phyloP scores from a whole-genome alignment of 2,329 filamentous ascomycete species.

The Pyricularia sp. region DNA sequence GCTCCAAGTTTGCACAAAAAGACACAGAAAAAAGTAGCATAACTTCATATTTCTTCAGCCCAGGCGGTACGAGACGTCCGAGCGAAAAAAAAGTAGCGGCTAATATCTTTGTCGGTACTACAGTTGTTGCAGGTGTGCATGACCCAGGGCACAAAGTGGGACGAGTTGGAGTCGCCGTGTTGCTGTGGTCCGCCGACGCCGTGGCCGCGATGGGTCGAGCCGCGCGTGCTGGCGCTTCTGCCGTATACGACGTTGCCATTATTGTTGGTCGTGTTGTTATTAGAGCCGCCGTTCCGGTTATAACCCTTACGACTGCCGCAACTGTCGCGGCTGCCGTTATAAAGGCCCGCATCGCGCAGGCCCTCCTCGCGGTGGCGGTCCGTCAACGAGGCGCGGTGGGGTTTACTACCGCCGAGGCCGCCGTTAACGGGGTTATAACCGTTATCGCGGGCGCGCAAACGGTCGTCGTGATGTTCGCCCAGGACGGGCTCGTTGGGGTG shows the following conservation, averaged over 20 bases:
- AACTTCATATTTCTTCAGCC: not conserved
- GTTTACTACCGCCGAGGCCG: constrained; percentile 1
- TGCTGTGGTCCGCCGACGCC: not conserved
- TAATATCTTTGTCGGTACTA: constrained; percentile 1
- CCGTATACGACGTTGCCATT: not conserved
- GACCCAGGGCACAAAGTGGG: not conserved
- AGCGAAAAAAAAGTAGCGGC: constrained; percentile 3
- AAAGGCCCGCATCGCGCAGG: not conserved
- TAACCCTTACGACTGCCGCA: not conserved
- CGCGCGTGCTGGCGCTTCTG: not conserved
- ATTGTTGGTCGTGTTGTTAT: not conserved
- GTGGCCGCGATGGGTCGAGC: not conserved
- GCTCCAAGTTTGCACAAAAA: not conserved
- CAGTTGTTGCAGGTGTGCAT: constrained; percentile 1
- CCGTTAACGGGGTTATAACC: constrained; percentile 6
- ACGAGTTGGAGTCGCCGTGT: not conserved
- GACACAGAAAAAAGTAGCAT: not conserved
- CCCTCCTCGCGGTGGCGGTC: constrained; percentile 2
- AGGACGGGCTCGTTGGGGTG: not conserved
- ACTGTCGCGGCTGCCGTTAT: not conserved
- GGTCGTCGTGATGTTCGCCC: constrained; percentile 3
- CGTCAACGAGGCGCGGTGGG: not conserved
- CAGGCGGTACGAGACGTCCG: constrained; percentile 1
- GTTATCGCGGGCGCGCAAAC: constrained; percentile 9
- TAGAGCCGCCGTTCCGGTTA: not conserved